Conservation (phyloP, 208 protist genomes). For the Tritrichomonas foetus region DNA sequence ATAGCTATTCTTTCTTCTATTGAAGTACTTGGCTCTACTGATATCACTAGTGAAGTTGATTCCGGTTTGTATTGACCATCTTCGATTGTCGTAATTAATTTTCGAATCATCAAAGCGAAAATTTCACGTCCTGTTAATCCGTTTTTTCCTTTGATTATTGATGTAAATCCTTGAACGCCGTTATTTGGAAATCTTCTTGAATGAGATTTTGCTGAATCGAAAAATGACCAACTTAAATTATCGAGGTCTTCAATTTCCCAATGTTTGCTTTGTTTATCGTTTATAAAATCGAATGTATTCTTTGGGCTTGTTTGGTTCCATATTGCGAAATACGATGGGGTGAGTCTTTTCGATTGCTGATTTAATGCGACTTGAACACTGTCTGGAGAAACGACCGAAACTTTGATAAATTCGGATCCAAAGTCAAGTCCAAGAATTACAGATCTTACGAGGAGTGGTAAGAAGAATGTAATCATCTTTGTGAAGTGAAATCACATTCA, state of each 20-base stretch:
- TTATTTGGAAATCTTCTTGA: not conserved
- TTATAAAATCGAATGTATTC: no score
- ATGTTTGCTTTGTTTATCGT: not conserved
- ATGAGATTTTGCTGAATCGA: not conserved
- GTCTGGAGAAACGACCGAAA: not conserved
- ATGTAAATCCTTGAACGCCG: not conserved
- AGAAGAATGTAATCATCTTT: no score
- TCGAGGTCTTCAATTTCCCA: not conserved
- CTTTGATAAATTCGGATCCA: not conserved
- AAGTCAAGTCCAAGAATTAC: not conserved
- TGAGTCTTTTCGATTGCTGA: not conserved
- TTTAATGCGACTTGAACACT: not conserved
- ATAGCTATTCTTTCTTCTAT: not conserved
- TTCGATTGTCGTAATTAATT: not conserved
- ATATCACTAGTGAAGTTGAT: not conserved
- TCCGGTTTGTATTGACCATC: not conserved
- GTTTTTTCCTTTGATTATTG: not conserved
- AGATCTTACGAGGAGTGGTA: no score
- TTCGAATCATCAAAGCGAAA: not conserved
- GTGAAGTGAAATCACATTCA: no score
- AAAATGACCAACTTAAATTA: not conserved
- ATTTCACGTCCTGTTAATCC: not conserved
- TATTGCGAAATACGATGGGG: not conserved
- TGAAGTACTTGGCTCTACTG: not conserved
- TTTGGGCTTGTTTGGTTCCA: not conserved